Conservation (phyloP, 768 basidiomycete species). For the Megacollybia marginata region DNA sequence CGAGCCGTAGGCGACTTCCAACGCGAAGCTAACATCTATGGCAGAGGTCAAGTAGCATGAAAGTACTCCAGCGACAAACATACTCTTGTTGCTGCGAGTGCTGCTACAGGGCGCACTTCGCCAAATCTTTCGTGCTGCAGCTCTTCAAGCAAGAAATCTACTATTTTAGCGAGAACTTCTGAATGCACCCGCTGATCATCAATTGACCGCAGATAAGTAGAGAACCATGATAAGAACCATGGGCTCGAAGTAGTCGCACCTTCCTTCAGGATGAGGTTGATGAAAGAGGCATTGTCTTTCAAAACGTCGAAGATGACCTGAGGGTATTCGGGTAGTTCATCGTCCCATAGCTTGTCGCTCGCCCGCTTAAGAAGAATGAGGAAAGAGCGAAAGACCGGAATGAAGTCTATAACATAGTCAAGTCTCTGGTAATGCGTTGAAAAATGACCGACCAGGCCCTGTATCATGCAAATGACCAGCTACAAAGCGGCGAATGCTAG, state of each 20-base stretch:
- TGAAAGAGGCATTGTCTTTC: slow-evolving; percentile 65
- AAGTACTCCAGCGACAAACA: slow-evolving; percentile 1
- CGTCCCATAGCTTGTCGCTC: slow-evolving; percentile 55
- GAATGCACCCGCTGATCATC: slow-evolving; percentile 39
- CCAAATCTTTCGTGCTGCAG: slow-evolving; percentile 72
- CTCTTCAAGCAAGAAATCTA: slow-evolving; percentile 73
- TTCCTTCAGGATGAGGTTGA: slow-evolving; percentile 32
- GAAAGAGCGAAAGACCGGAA: slow-evolving; percentile 49
- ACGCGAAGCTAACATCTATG: background rate
- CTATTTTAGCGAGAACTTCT: slow-evolving; percentile 67
- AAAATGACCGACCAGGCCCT: slow-evolving; percentile 47
- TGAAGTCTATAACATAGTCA: slow-evolving; percentile 42
- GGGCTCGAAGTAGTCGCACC: slow-evolving; percentile 26
- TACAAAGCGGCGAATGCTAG: slow-evolving; percentile 40
- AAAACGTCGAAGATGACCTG: slow-evolving; percentile 76
- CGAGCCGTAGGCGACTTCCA: slow-evolving; percentile 12
- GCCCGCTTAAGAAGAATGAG: slow-evolving; percentile 53
- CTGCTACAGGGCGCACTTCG: slow-evolving; percentile 48
- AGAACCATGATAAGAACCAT: slow-evolving; percentile 59
- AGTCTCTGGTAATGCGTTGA: slow-evolving; percentile 5
- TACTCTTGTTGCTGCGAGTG: slow-evolving; percentile 58
- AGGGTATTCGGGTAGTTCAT: slow-evolving; percentile 66
- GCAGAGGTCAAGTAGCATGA: background rate
- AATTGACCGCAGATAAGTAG: slow-evolving; percentile 53
- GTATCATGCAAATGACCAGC: slow-evolving; percentile 52